Conservation (phyloP, 202 grass and related monocot species). For the Dendrocalamus latiflorus region DNA sequence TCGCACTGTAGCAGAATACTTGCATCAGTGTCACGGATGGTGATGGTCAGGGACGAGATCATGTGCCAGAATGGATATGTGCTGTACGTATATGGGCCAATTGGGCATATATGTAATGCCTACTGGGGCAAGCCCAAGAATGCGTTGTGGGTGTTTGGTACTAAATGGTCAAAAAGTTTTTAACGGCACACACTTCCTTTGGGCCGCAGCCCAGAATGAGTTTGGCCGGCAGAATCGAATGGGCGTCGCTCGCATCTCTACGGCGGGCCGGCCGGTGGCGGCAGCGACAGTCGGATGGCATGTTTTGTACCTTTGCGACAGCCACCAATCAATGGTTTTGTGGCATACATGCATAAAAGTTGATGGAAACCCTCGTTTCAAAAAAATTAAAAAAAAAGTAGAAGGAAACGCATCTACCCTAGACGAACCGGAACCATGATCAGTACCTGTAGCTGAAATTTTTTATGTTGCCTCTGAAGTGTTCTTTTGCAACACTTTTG, state of each 20-base stretch:
- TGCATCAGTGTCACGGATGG: background rate
- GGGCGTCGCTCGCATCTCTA: background rate
- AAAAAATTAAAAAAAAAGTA: background rate
- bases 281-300: background rate
- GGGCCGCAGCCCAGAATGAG: background rate
- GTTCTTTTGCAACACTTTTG: background rate
- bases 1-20: background rate
- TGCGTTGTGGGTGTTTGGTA: background rate
- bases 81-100: background rate
- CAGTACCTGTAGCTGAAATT: background rate
- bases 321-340: background rate
- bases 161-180: background rate
- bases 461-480: background rate
- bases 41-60: background rate
- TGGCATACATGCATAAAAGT: background rate
- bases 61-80: background rate
- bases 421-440: background rate
- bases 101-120: background rate
- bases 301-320: background rate
- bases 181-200: background rate
- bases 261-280: background rate
- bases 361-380: background rate
- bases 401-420: background rate
- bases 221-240: background rate
- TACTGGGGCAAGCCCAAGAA: background rate